phyloP scores from a whole-genome alignment of 148 eudicot genomes.

The Nepenthes gracilis region DNA sequence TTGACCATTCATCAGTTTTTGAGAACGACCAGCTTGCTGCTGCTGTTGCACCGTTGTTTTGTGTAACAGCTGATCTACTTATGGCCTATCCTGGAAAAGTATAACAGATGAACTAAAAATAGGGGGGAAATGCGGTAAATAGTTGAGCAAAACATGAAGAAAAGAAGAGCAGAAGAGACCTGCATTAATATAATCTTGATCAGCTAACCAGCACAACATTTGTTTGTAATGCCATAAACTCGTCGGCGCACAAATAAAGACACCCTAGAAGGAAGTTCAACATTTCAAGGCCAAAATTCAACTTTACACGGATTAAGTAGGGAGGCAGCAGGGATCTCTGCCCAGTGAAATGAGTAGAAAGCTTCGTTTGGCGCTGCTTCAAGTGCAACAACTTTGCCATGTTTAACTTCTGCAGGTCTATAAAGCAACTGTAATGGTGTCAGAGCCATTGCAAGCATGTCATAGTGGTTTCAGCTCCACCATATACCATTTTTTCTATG shows the following conservation, averaged over 20 bases:
- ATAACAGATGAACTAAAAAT: not conserved
- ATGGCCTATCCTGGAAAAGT: conserved; percentile 57
- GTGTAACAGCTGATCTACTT: conserved; percentile 70
- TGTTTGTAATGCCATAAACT: conserved; percentile 66
- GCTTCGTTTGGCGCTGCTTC: conserved; percentile 92
- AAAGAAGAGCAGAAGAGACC: conserved; percentile 9
- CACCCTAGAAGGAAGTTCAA: conserved; percentile 70
- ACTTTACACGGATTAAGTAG: conserved; percentile 96
- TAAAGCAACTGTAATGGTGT: conserved; percentile 86
- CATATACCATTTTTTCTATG: no score
- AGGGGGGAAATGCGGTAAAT: not conserved
- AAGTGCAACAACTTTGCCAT: conserved; percentile 43
- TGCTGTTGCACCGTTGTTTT: conserved; percentile 50
- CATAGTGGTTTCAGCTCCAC: no score
- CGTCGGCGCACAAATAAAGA: conserved; percentile 88
- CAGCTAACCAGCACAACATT: conserved; percentile 93
- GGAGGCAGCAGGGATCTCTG: conserved; percentile 84
- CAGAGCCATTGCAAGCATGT: conserved; percentile 51
- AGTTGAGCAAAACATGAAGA: conserved; percentile 5
- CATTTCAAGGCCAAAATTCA: conserved; percentile 78
- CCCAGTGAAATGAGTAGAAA: conserved; percentile 82
- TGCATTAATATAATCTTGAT: conserved; percentile 66
- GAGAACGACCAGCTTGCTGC: conserved; percentile 49
- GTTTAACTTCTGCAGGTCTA: conserved; percentile 69
- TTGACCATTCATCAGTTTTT: conserved; percentile 52